Evolutionary conservation across 2,329 filamentous ascomycete genomes (phyloP), one percentile per base, ranked within the genome.

Genomic region (Meredithiella fracta): DNA sequence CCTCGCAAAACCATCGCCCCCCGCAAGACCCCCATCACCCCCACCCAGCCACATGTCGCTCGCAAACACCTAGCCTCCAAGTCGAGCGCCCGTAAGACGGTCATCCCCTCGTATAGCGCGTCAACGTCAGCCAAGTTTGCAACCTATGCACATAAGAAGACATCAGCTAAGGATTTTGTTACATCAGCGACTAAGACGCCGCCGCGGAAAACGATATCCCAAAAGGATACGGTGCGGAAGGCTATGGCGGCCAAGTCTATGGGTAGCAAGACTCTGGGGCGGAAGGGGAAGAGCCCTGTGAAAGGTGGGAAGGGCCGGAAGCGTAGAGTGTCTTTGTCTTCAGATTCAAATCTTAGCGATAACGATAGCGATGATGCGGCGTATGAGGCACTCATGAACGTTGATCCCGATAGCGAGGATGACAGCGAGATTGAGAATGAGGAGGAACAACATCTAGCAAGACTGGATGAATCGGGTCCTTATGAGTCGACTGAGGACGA

Each of bases 371-470:
- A 22, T 20, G 15, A 44, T 22, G 15, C 40, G 11, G 40, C n/a
- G 15, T 22, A 17, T n/a, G 40, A 15, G 11, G 40, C 15, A n/a
- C 15, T 44, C n/a, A n/a, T 5, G 5, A 34, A 34, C 11, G 29
- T 79, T 62, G 86, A 90, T 62, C 83, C 80, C 9, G 86, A 78
- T 55, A 78, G 90, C 60, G 83, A 87, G 60, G 86, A 91, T 66
- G 83, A 91, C 67, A 79, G 85, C 61, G 79, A 86, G 73, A 79
- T 91, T 56, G 78, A 85, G 64, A 79, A 82, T 73, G 76, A 80
- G 72, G 86, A 92, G 76, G 86, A 89, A 71, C 76, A 81, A 67
- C 79, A 83, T 62, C 86, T 90, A 60, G 72, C 86, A 58, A 68
- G 68, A 56, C n/a, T 49, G 7, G 68, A 73, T 61, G 68, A 69